Conservation (phyloP, 352 stramenopile genomes). For the Peronospora destructor region DNA sequence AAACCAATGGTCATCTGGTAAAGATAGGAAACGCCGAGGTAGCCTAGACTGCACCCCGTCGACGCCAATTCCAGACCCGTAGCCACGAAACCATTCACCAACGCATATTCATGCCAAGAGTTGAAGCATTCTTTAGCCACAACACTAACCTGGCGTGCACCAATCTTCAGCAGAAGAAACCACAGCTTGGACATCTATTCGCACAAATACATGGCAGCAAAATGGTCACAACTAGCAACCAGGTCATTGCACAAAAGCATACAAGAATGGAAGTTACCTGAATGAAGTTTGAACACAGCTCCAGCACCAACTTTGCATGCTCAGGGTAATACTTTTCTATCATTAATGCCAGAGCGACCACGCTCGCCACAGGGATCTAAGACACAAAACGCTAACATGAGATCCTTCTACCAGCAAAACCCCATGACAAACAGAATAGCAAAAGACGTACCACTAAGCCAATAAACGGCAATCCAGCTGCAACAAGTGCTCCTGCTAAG, state of each 20-base stretch:
- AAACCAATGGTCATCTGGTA: conserved; percentile 45
- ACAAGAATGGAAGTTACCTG: conserved; percentile 30
- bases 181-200: conserved; percentile 73
- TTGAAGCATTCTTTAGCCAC: conserved; percentile 59
- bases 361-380: conserved; percentile 65
- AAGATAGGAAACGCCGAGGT: conserved; percentile 48
- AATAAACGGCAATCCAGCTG: conserved; percentile 63
- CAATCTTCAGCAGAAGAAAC: conserved; percentile 73
- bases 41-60: conserved; percentile 57
- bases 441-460: conserved; percentile 50
- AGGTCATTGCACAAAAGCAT: not conserved
- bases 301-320: conserved; percentile 54
- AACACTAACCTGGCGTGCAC: conserved; percentile 53
- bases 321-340: conserved; percentile 79
- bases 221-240: conserved; percentile 3
- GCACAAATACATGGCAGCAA: not conserved
- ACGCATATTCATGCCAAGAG: conserved; percentile 70
- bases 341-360: conserved; percentile 62
- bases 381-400: not conserved
- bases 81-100: conserved; percentile 53
- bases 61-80: conserved; percentile 63
- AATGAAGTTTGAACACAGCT: conserved; percentile 66
- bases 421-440: not conserved
- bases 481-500: conserved; percentile 48
- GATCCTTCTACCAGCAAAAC: not conserved